Conservation (phyloP, 164 flowering plant species). For the Liquidambar formosana region DNA sequence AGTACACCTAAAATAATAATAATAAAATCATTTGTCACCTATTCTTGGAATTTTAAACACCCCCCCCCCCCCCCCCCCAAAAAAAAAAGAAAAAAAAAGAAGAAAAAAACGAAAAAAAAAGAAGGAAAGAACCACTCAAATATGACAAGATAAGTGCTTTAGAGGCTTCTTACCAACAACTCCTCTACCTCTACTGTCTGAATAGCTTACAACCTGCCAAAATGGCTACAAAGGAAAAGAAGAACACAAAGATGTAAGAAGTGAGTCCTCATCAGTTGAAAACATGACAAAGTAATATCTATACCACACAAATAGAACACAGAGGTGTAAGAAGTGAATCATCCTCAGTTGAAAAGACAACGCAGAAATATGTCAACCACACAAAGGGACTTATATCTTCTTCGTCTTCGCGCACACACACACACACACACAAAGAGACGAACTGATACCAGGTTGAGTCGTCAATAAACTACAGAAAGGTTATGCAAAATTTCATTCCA, state of each 20-base stretch:
- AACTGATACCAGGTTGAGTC: too few relatives aligned
- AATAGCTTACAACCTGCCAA: conserved; percentile 67
- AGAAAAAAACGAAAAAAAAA: not conserved
- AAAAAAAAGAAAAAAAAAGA: not conserved
- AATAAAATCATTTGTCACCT: conserved; percentile 6
- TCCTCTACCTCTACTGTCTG: conserved; percentile 67
- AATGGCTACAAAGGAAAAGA: conserved; percentile 65
- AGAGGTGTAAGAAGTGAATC: not conserved
- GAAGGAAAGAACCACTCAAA: not conserved
- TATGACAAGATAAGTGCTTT: not conserved
- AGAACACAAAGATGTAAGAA: not conserved
- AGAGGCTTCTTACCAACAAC: conserved; percentile 72
- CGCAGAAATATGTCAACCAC: too few relatives aligned
- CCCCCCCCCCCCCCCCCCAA: not conserved
- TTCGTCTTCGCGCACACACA: too few relatives aligned
- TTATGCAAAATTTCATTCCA: too few relatives aligned
- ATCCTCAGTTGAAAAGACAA: conserved; percentile 3
- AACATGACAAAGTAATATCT: not conserved
- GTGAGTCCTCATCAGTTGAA: not conserved
- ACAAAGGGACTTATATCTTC: too few relatives aligned
- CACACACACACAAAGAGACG: too few relatives aligned
- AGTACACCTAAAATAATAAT: conserved; percentile 59
- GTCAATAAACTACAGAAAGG: too few relatives aligned
- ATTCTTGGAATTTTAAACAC: not conserved
- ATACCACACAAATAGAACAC: not conserved